Evolutionary conservation across 768 basidiomycete genomes (phyloP).

Genomic region (Roridomyces roridus): DNA sequence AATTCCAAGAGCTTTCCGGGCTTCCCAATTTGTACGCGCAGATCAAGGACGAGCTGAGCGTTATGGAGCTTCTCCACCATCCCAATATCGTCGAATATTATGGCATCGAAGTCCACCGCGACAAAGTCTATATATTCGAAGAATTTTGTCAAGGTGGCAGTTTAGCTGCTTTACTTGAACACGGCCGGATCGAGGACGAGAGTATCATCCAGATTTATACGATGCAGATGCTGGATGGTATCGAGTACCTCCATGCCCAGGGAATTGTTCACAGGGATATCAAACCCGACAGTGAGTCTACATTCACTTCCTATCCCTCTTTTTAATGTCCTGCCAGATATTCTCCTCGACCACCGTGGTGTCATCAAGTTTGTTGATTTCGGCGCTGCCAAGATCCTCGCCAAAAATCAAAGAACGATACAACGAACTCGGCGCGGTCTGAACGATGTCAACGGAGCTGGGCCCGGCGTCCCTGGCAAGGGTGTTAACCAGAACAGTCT

Average conservation of each 20-base stretch:
- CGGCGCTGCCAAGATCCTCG: conserved; percentile 95
- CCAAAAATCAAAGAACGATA: conserved; percentile 86
- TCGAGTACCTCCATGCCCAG: conserved; percentile 91
- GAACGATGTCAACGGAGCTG: conserved; percentile 41
- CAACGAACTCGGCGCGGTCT: conserved; percentile 69
- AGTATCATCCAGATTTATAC: conserved; percentile 95
- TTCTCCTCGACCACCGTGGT: conserved; percentile 86
- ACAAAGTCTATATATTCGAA: conserved; percentile 99
- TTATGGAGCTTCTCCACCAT: conserved; percentile 98
- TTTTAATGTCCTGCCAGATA: conserved; percentile 62
- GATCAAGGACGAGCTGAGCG: conserved; percentile 93
- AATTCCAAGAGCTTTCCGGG: conserved; percentile 92
- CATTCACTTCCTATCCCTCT: not conserved
- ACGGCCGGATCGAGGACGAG: conserved; percentile 96
- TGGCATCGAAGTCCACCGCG: conserved; percentile 97
- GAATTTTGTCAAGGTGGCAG: conserved; percentile 98
- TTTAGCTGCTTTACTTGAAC: conserved; percentile 85
- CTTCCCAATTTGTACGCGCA: conserved; percentile 88
- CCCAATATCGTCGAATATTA: conserved; percentile 99
- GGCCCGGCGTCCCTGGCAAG: conserved; percentile 45
- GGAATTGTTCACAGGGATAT: conserved; percentile 96
- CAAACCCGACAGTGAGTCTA: conserved; percentile 92
- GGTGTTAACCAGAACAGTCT: conserved; percentile 79
- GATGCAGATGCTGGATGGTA: conserved; percentile 94
- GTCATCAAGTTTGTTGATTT: conserved; percentile 98